These are phyloP conservation scores for Dictyostelium brefeldianum DNA, from an alignment of 78 protist genomes.

Conservation along the genomic window DNA sequence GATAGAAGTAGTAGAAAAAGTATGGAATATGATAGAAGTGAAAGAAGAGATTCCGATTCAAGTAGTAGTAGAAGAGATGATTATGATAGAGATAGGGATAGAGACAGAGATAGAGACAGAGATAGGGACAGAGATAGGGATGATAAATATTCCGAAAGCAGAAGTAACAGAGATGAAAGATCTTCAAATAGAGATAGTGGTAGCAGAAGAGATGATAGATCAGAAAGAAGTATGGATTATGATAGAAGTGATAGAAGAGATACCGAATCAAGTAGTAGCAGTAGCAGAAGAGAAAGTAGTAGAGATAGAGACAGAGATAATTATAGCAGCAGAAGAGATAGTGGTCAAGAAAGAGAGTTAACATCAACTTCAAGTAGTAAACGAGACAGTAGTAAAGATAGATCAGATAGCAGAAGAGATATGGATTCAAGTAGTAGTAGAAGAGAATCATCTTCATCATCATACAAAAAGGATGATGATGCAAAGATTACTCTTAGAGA, in stretches of 20 bases:
- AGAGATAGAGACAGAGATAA: constrained; percentile 4
- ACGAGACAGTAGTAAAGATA: not conserved
- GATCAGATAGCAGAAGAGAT: not conserved
- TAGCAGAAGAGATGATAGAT: not conserved
- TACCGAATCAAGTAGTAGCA: not conserved
- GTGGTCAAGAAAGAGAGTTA: not conserved
- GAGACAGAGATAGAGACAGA: constrained; percentile 1
- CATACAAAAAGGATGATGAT: too few relatives aligned
- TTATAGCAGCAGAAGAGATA: not conserved
- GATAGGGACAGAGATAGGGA: constrained; percentile 43
- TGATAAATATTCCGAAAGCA: constrained; percentile 27
- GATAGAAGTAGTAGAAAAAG: not conserved
- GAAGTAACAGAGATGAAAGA: constrained; percentile 19
- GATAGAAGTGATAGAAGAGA: not conserved
- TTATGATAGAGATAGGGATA: constrained; percentile 2
- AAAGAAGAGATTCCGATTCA: constrained; percentile 7
- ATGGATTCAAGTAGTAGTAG: not conserved
- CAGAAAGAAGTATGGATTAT: not conserved
- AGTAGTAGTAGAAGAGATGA: constrained; percentile 19
- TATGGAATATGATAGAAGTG: not conserved
- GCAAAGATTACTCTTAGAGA: too few relatives aligned
- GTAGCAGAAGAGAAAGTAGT: not conserved
- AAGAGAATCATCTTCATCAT: not conserved
- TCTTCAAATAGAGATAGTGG: not conserved
- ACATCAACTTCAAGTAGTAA: not conserved